These are phyloP conservation scores for Colletotrichum sansevieriae DNA, from an alignment of 2,329 filamentous ascomycete genomes.

Conservation along the genomic window DNA sequence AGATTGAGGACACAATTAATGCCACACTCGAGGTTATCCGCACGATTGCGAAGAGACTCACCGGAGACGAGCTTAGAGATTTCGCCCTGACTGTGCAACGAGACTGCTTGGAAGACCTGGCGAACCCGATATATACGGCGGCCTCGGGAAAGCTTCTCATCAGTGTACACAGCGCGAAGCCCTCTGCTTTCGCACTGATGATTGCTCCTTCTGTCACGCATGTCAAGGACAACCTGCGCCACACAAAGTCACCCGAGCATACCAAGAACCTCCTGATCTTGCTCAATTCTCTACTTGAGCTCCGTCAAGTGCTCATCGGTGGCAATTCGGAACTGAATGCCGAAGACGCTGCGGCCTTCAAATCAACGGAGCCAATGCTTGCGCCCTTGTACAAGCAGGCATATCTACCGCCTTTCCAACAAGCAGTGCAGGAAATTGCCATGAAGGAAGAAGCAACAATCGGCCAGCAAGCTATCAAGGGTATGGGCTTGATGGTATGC, in stretches of 20 bases:
- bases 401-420: constrained; percentile 54
- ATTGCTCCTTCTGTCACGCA: constrained; percentile 61
- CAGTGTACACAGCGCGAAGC: constrained; percentile 63
- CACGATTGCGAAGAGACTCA: constrained; percentile 60
- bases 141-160: constrained; percentile 66
- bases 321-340: constrained; percentile 46
- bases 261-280: constrained; percentile 65
- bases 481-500: constrained; percentile 59
- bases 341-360: constrained; percentile 55
- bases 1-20: constrained; percentile 69
- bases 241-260: constrained; percentile 64
- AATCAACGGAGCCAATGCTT: constrained; percentile 53
- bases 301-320: constrained; percentile 56
- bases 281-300: constrained; percentile 64
- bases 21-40: constrained; percentile 68
- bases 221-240: constrained; percentile 63
- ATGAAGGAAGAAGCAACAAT: constrained; percentile 56
- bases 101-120: constrained; percentile 67
- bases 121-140: constrained; percentile 65
- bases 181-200: constrained; percentile 62
- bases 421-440: constrained; percentile 46
- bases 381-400: constrained; percentile 59
- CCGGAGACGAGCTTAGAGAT: constrained; percentile 57
- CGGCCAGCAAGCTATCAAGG: constrained; percentile 59
- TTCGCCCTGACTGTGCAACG: constrained; percentile 64